Percentiles rank a stretch among this genome's conserved stretches.
These are phyloP conservation scores for Rhododendron simsii DNA, from an alignment of 148 eudicot species.

Conservation along the genomic window DNA sequence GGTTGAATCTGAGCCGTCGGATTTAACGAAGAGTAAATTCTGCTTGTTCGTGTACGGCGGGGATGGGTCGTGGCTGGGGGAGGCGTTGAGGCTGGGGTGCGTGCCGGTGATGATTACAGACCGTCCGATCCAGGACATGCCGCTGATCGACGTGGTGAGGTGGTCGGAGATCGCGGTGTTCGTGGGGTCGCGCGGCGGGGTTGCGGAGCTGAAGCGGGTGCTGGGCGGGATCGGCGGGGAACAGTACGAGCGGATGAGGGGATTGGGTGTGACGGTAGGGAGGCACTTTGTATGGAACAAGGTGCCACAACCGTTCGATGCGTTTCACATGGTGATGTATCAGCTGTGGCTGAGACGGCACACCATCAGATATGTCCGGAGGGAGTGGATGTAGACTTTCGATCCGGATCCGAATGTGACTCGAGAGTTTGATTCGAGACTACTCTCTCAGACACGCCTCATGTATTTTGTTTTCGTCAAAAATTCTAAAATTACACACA, in stretches of 20 bases:
- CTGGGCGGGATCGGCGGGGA: slow-evolving; percentile 35
- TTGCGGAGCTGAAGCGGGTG: slow-evolving; percentile 26
- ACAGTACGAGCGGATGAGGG: slow-evolving; percentile 50
- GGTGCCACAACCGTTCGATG: slow-evolving; percentile 60
- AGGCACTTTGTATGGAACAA: slow-evolving; percentile 62
- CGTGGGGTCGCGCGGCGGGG: slow-evolving; percentile 38
- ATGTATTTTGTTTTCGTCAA: background rate
- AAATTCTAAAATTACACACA: background rate
- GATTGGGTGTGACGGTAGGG: slow-evolving; percentile 51
- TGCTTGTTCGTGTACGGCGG: slow-evolving; percentile 54
- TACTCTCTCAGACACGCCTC: background rate
- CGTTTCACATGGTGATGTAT: slow-evolving; percentile 84
- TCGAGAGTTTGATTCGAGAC: background rate
- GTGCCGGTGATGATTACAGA: slow-evolving; percentile 78
- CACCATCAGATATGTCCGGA: slow-evolving; percentile 49
- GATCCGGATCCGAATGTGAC: background rate
- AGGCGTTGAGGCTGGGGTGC: slow-evolving; percentile 60
- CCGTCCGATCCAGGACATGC: slow-evolving; percentile 87
- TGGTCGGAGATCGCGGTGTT: slow-evolving; percentile 75
- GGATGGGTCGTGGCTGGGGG: slow-evolving; percentile 38
- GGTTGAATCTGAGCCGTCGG: slow-evolving; percentile 36
- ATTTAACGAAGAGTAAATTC: slow-evolving; percentile 30
- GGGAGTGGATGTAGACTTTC: slow-evolving; percentile 17
- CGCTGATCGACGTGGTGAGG: slow-evolving; percentile 71
- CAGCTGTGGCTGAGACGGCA: slow-evolving; percentile 85